A percentile compares a stretch with the other conserved stretches of the same genome.
Conservation (phyloP, 2,329 filamentous ascomycete genomes). For the Talaromyces sp. region DNA sequence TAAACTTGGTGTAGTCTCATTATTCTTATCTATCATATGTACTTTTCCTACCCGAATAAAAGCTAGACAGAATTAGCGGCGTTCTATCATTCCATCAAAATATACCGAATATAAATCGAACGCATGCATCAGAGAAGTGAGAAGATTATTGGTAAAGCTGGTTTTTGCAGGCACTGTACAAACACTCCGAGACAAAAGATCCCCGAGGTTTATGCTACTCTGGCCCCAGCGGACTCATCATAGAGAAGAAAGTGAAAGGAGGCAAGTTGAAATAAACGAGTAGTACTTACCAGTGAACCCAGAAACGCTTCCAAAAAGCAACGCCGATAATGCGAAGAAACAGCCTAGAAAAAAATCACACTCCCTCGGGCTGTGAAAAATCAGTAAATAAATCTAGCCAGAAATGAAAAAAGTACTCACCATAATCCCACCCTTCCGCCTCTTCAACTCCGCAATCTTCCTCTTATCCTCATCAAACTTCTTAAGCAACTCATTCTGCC, state of each 20-base stretch:
- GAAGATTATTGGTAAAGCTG: conserved; percentile 56
- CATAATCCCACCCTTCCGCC: conserved; percentile 57
- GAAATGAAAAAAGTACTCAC: conserved; percentile 22
- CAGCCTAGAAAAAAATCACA: neutral
- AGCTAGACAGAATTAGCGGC: neutral
- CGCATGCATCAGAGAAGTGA: conserved; percentile 48
- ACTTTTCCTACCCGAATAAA: neutral
- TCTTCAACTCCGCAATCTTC: conserved; percentile 65
- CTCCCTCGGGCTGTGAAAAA: conserved; percentile 28
- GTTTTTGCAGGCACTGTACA: conserved; percentile 53
- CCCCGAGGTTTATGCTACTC: conserved; percentile 31
- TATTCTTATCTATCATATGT: neutral
- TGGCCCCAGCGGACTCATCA: conserved; percentile 52
- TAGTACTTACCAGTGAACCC: neutral
- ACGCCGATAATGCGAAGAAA: conserved; percentile 11
- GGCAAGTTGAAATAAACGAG: neutral
- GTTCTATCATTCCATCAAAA: neutral
- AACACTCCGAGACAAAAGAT: conserved; percentile 15
- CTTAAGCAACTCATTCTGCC: conserved; percentile 62
- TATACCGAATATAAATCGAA: neutral
- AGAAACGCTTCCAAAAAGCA: conserved; percentile 4
- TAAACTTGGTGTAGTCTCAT: neutral
- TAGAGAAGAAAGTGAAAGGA: conserved; percentile 2
- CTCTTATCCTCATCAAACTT: conserved; percentile 71
- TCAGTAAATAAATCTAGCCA: conserved; percentile 3